Base-by-base conservation (phyloP, 2,329 filamentous ascomycete genomes). In the Aspergillus sp. region DNA sequence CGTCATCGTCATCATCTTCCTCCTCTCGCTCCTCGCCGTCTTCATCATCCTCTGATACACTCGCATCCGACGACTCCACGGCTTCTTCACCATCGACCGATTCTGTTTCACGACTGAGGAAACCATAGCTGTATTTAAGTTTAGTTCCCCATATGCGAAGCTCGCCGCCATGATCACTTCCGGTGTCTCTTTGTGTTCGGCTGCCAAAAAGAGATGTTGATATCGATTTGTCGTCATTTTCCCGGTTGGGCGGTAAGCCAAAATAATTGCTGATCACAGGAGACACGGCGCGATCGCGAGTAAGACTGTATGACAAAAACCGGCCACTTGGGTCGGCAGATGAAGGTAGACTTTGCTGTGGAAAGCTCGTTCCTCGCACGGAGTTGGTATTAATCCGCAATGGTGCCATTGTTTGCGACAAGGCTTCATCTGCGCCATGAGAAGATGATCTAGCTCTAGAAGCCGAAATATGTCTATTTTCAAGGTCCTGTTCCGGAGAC, bases 91-190 rank as follows among this genome's bases (percentile, higher is more conserved):
- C 52, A 13, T 57, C 58, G 33, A 46, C 48, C n/a, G 56, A 53
- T 33, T 60, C 54, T 3, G 56, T 53, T 27, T 62, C 61, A 19
- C 59, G 59, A 5, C 61, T 54, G 43, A 70, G 61, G 27, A 70
- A 61, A 5, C 64, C 56, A 55, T 68, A 68, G 46, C 60, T 61
- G 45, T 65, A 64, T 41, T 63, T 61, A 19, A 75, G 69, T 61
- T 72, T 74, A 10, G 73, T 68, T 41, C 75, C 75, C 78, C 81
- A 84, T 44, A 84, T 75, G 25, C 77, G 75, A 25, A 84, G 59
- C 49, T 84, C 76, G 47, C 81, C 80, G 15, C 78, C 75, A 0
- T 76, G 77, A 13, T 80, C 77, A 7, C 70, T 67, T n/a, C 61
- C 52, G 43, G 53, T 41, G 15, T 54, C 53, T 45, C 49, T 53